Evolutionary conservation across 1,284 basidiomycete genomes (phyloP), one percentile per base, ranked within the genome.

Genomic region (Lignosus rhinocerotis): DNA sequence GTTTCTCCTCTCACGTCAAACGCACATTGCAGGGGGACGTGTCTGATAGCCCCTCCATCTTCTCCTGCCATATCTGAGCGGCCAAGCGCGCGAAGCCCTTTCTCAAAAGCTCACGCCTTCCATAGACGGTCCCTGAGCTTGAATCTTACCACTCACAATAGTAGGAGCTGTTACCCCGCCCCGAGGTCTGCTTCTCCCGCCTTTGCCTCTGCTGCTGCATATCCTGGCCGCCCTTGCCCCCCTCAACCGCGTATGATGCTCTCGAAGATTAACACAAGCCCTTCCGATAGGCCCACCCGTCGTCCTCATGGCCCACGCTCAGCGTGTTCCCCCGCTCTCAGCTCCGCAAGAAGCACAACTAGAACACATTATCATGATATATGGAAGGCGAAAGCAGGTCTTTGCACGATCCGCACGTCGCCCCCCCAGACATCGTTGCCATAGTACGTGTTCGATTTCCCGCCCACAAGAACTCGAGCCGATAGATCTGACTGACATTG

Each of bases 1-100:
- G 47, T 46, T 38, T 57, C 59, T 39, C 54, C 64, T 53, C 65
- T 61, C 61, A 67, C 58, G 66, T 61, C 66, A 56, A 55, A 55
- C 58, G 61, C 60, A 53, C 54, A 44, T 51, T 57, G 51, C 16
- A 58, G 48, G 19, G 50, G 63, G 55, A 62, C 58, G 51, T 64
- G 60, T 39, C 41, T 60, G 63, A 64, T 65, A 52, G 52, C 63
- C 42, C 55, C 56, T 17, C 54, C 62, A 59, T 69, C 63, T 42
- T 61, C 59, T 44, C 61, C 63, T 55, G 46, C 58, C 43, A 45
- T 31, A 30, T 32, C 31, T 38, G 57, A 61, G 55, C 30, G 31
- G 39, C 51, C 36, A 53, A 33, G 38, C 42, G 36, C 48, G 49
- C 46, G 54, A 50, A 57, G 54, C 46, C n/a, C 43, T 38, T 59